phyloP scores from a whole-genome alignment of 805 yeast species.

The Candida schatavii region DNA sequence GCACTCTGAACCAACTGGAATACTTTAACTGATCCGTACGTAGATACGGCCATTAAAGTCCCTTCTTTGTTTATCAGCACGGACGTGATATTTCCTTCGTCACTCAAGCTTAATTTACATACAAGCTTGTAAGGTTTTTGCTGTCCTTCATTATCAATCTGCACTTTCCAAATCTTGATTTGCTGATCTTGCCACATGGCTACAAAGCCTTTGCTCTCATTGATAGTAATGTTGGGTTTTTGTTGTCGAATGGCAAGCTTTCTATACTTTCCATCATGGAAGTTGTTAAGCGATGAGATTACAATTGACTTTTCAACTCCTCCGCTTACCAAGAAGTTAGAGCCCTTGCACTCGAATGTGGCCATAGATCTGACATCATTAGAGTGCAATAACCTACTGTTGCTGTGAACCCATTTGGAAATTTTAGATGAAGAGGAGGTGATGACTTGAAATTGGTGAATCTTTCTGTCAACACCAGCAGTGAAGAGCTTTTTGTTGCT shows the following conservation, averaged over 20 bases:
- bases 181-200: slow-evolving; percentile 80
- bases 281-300: slow-evolving; percentile 61
- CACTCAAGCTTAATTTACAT: slow-evolving; percentile 61
- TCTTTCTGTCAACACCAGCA: slow-evolving; percentile 93
- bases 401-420: slow-evolving; percentile 70
- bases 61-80: slow-evolving; percentile 68
- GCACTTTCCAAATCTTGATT: slow-evolving; percentile 76
- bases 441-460: slow-evolving; percentile 64
- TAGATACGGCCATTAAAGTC: slow-evolving; percentile 65
- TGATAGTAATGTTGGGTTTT: slow-evolving; percentile 48
- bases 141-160: slow-evolving; percentile 22
- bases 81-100: slow-evolving; percentile 75
- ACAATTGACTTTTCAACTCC: slow-evolving; percentile 77
- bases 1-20: slow-evolving; percentile 53
- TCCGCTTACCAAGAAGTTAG: slow-evolving; percentile 72
- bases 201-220: slow-evolving; percentile 48
- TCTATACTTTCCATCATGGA: slow-evolving; percentile 67
- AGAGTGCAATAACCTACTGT: slow-evolving; percentile 78
- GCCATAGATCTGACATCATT: slow-evolving; percentile 81
- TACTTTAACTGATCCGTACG: slow-evolving; percentile 63
- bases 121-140: slow-evolving; percentile 51
- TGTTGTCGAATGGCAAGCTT: slow-evolving; percentile 67
- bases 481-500: slow-evolving; percentile 67
- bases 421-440: slow-evolving; percentile 14
- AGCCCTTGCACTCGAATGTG: slow-evolving; percentile 63